Percentiles rank a stretch among this genome's conserved stretches.
These are phyloP conservation scores for Pezicula rhizophila DNA, from an alignment of 2,329 filamentous ascomycete species.

Conservation along the genomic window DNA sequence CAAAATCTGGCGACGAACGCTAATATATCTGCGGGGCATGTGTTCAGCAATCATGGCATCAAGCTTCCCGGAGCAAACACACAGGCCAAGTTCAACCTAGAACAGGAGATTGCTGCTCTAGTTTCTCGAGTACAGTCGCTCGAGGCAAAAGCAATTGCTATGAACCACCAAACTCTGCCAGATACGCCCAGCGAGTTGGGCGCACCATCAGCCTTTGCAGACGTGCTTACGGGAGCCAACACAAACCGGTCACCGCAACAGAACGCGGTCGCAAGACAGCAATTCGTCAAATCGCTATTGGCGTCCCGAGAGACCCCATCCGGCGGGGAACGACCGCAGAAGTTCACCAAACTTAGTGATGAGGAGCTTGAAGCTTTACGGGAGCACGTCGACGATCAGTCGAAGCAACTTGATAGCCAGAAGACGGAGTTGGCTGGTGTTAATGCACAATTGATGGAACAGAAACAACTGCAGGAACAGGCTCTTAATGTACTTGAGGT, in stretches of 20 bases:
- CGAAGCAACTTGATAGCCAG: slow-evolving; percentile 83
- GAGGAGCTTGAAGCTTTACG: slow-evolving; percentile 80
- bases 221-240: slow-evolving; percentile 35
- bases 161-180: slow-evolving; percentile 56
- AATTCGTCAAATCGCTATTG: slow-evolving; percentile 30
- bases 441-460: slow-evolving; percentile 77
- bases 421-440: slow-evolving; percentile 80
- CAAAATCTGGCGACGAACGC: slow-evolving; percentile 39
- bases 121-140: slow-evolving; percentile 73
- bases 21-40: slow-evolving; percentile 12
- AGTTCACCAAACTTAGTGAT: slow-evolving; percentile 52
- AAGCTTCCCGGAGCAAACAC: slow-evolving; percentile 72
- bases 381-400: slow-evolving; percentile 89
- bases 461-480: slow-evolving; percentile 78
- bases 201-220: slow-evolving; percentile 59
- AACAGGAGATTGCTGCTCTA: slow-evolving; percentile 76
- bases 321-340: slow-evolving; percentile 20
- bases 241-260: slow-evolving; percentile 28
- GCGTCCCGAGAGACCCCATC: slow-evolving; percentile 20
- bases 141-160: slow-evolving; percentile 66
- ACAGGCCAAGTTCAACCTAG: slow-evolving; percentile 69
- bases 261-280: slow-evolving; percentile 30
- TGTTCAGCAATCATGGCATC: slow-evolving; percentile 33
- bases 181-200: slow-evolving; percentile 75
- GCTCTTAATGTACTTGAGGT: slow-evolving; percentile 78